These are phyloP conservation scores for Chlorella sp. DNA, from an alignment of 139 green algal species.

Conservation along the genomic window DNA sequence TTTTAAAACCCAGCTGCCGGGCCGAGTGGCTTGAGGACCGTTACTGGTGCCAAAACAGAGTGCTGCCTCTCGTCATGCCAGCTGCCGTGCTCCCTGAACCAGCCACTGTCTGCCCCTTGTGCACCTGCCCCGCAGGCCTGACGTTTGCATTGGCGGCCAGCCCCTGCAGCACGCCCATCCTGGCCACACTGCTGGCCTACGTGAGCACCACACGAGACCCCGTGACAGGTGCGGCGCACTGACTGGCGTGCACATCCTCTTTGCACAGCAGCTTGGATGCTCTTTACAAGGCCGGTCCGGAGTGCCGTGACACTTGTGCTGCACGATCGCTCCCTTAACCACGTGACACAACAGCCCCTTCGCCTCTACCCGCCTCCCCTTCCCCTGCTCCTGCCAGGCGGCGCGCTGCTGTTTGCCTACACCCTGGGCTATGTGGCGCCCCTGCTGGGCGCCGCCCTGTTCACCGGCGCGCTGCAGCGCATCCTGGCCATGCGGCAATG, in stretches of 20 bases:
- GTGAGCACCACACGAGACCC: constrained; percentile 75
- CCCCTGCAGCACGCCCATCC: constrained; percentile 94
- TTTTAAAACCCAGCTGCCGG: neutral
- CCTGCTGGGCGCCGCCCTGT: constrained; percentile 88
- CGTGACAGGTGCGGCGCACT: constrained; percentile 25
- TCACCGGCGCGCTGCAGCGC: constrained; percentile 77
- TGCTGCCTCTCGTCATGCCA: too few relatives aligned
- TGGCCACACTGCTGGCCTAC: constrained; percentile 94
- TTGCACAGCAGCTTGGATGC: neutral
- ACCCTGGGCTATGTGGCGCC: constrained; percentile 92
- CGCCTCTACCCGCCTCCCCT: neutral
- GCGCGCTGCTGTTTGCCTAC: constrained; percentile 90
- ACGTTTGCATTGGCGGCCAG: constrained; percentile 96
- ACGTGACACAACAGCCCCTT: neutral
- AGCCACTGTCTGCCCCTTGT: neutral
- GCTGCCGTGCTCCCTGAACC: neutral
- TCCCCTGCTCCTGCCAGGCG: constrained; percentile 47
- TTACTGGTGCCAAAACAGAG: too few relatives aligned
- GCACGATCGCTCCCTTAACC: too few relatives aligned
- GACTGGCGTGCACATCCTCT: neutral
- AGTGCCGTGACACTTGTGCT: too few relatives aligned
- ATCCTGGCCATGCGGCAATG: constrained; percentile 84
- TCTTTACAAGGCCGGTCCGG: too few relatives aligned
- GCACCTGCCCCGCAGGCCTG: constrained; percentile 61
- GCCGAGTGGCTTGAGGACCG: too few relatives aligned